These are phyloP conservation scores for Eremothecium sinecaudum DNA, from an alignment of 1,139 yeast species.

Conservation along the genomic window DNA sequence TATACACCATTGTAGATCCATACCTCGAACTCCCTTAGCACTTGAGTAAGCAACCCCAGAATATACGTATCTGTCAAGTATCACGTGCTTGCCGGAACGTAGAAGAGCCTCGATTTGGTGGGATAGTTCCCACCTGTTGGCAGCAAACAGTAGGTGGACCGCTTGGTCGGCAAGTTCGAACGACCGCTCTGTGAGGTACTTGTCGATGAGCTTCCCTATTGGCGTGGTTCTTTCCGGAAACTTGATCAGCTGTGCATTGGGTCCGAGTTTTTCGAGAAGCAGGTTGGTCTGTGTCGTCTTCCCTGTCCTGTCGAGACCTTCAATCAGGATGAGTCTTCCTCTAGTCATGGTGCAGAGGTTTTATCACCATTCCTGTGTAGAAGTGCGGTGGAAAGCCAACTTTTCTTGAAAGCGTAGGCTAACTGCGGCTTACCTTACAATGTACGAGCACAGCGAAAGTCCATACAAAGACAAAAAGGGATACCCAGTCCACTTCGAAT, in stretches of 20 bases:
- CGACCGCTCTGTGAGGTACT: constrained; percentile 48
- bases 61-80: constrained; percentile 81
- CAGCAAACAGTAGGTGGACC: constrained; percentile 80
- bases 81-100: constrained; percentile 46
- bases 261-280: constrained; percentile 35
- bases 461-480: no score
- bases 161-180: constrained; percentile 59
- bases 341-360: constrained; percentile 34
- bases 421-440: no score
- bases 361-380: no score
- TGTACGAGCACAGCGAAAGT: no score
- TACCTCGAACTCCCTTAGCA: constrained; percentile 51
- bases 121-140: constrained; percentile 86
- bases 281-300: constrained; percentile 75
- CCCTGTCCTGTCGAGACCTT: constrained; percentile 93
- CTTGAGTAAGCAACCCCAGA: constrained; percentile 90
- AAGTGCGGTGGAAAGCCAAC: no score
- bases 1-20: constrained; percentile 65
- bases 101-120: constrained; percentile 40
- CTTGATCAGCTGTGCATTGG: constrained; percentile 45
- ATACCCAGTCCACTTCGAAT: no score
- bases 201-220: constrained; percentile 70
- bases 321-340: constrained; percentile 72
- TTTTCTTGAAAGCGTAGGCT: no score
- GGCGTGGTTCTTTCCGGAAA: constrained; percentile 83